Conservation (phyloP, 257 asterid species). For the Nicotiana tabacum region DNA sequence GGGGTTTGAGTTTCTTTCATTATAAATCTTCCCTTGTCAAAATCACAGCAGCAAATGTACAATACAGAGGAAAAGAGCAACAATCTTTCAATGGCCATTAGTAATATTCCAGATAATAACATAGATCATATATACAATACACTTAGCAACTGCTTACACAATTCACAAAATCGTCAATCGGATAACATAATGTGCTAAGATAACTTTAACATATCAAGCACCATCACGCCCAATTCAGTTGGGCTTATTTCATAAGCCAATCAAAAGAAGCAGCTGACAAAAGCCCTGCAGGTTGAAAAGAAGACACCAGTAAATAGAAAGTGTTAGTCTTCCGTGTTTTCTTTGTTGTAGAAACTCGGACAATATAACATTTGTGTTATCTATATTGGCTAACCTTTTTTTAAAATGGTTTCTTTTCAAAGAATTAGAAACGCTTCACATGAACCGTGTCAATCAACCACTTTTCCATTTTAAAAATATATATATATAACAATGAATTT, state of each 20-base stretch:
- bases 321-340: not conserved
- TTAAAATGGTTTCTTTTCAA: no score
- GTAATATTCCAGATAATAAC: not conserved
- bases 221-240: not conserved
- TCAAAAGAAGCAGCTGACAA: not conserved
- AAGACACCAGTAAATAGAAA: not conserved
- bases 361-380: not conserved
- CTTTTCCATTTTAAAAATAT: no score
- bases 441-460: not conserved
- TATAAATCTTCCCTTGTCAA: no score
- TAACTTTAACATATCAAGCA: not conserved
- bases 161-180: not conserved
- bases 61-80: not conserved
- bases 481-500: not conserved
- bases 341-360: not conserved
- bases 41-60: not conserved
- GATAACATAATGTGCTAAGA: not conserved
- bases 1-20: no score
- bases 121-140: not conserved
- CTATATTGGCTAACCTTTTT: no score
- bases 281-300: not conserved
- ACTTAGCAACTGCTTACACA: not conserved
- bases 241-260: slow-evolving; percentile 2
- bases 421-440: not conserved
- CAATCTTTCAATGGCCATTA: not conserved